phyloP scores from a whole-genome alignment of 345 rosid species.

The Salix exigua region DNA sequence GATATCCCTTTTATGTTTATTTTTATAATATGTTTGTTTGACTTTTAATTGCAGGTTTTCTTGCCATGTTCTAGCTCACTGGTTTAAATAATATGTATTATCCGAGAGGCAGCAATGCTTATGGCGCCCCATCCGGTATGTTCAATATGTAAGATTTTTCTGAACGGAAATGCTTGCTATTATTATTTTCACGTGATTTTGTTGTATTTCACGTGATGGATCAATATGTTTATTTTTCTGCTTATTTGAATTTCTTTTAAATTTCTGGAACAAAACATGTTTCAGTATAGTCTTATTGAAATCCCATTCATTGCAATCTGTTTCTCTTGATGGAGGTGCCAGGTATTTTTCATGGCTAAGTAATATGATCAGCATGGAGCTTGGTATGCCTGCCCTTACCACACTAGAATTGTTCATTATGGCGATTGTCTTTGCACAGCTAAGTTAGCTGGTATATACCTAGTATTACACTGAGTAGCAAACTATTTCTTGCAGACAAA shows the following conservation, averaged over 20 bases:
- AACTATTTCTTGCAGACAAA: constrained; percentile 91
- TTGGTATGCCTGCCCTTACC: constrained; percentile 19
- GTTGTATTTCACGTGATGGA: too few relatives aligned
- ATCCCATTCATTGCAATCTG: constrained; percentile 63
- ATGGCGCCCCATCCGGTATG: constrained; percentile 73
- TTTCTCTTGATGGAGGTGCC: constrained; percentile 64
- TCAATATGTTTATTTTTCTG: background rate
- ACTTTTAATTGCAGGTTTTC: constrained; percentile 10
- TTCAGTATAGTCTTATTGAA: constrained; percentile 33
- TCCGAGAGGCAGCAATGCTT: constrained; percentile 68
- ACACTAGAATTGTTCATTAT: constrained; percentile 7
- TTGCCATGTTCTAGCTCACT: background rate
- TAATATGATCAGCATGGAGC: constrained; percentile 4
- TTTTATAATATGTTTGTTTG: background rate
- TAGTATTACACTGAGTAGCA: constrained; percentile 65
- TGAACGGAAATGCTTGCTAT: too few relatives aligned
- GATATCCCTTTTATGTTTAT: background rate
- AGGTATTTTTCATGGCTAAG: constrained; percentile 51
- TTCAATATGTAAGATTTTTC: constrained; percentile 59
- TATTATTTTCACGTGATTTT: too few relatives aligned
- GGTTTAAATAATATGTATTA: constrained; percentile 47
- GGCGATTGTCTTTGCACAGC: constrained; percentile 29
- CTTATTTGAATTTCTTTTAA: background rate
- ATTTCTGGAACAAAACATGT: background rate
- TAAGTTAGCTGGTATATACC: constrained; percentile 33